A percentile compares a stretch with the other conserved stretches of the same genome.
These are phyloP conservation scores for Argentina anserina DNA, from an alignment of 306 rosid genomes.

Conservation along the genomic window DNA sequence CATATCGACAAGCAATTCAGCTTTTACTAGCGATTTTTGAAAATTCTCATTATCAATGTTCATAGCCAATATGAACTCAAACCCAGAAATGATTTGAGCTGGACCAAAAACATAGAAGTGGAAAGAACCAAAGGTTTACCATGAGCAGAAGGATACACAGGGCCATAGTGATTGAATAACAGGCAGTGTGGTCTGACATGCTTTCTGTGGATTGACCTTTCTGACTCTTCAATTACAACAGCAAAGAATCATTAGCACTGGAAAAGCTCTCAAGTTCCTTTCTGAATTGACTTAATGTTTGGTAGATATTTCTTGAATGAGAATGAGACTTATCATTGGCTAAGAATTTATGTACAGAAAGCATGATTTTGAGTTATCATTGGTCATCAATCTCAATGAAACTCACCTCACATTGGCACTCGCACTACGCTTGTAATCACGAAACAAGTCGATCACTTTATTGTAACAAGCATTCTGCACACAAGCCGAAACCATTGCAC, in stretches of 20 bases:
- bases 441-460: conserved; percentile 23
- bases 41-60: background rate
- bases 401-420: conserved; percentile 20
- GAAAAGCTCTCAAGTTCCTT: conserved; percentile 28
- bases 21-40: background rate
- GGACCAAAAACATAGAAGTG: background rate
- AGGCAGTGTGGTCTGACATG: conserved; percentile 16
- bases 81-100: conserved; percentile 10
- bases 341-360: conserved; percentile 39
- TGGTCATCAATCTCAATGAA: conserved; percentile 48
- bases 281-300: conserved; percentile 27
- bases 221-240: background rate
- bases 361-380: no score
- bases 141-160: conserved; percentile 55
- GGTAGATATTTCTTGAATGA: conserved; percentile 23
- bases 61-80: conserved; percentile 12
- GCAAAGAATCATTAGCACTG: conserved; percentile 8
- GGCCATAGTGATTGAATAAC: conserved; percentile 40
- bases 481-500: conserved; percentile 31
- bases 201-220: background rate
- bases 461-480: conserved; percentile 18
- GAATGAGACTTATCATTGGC: conserved; percentile 36
- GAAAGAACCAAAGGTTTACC: conserved; percentile 36
- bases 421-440: background rate
- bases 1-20: no score